Evolutionary conservation across 805 yeast species (phyloP), one percentile per base, ranked within the genome.

Genomic region (Candida insectorum): DNA sequence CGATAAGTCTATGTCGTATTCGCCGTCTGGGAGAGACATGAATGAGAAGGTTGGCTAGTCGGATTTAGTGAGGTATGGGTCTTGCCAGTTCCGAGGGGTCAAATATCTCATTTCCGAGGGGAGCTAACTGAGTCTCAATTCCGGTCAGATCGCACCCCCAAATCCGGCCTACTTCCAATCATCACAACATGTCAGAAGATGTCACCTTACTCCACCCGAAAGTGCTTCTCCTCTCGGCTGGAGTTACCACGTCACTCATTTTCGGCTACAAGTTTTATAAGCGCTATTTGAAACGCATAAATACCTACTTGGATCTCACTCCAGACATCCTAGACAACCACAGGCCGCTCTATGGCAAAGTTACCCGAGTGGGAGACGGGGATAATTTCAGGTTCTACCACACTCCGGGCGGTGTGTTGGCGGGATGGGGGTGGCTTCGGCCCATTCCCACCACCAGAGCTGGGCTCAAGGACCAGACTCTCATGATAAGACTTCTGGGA

Each of bases 361-460:
- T 89, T 4, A 84, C 95, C 0, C 68, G 93, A 2, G 97, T 89
- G 0, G 96, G 96, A 0, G 97, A 89, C 56, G 96, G 95, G 11
- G 98, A 93, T 55, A 91, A 91, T 56, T 91, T 93, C 59, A 84
- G 89, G 39, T 76, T 93, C 43, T 93, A 70, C 52, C 98, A 93
- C 54, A 79, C 94, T 0, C 98, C 98, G 0, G 97, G 97, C 3
- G 97, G 98, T 0, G 40, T 70, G 0, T 48, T 80, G 2, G 76
- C 82, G 2, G 98, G 98, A 0, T 93, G 98, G 98, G 89, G 94
- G 9, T 85, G 95, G 95, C 52, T 85, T 16, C 63, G 98, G 21
- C 45, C 56, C 9, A 65, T 77, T 0, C 97, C 97, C 0, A 56
- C 61, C 8, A 51, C 58, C 36, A 48, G 72, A 60, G 30, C 71